These are phyloP conservation scores for Mycena kentingensis DNA, from an alignment of 768 basidiomycete genomes.

Conservation along the genomic window DNA sequence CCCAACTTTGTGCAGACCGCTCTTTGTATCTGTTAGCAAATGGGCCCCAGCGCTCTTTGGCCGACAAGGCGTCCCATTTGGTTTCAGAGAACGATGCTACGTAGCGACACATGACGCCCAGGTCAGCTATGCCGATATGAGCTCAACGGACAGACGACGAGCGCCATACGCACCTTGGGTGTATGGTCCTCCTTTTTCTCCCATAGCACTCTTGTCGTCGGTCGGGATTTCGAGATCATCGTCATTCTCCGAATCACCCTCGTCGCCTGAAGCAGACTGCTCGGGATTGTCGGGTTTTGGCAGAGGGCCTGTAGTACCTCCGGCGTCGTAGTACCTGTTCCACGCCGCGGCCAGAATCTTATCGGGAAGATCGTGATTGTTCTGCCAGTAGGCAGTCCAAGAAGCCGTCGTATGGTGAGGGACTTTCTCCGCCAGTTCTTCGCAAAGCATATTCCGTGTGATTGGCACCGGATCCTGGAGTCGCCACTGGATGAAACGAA, in stretches of 20 bases:
- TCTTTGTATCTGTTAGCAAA: conserved; percentile 40
- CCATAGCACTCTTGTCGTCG: conserved; percentile 52
- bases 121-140: conserved; percentile 44
- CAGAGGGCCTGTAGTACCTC: conserved; percentile 33
- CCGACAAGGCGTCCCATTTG: conserved; percentile 44
- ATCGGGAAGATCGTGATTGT: conserved; percentile 65
- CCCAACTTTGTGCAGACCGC: conserved; percentile 6
- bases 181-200: conserved; percentile 48
- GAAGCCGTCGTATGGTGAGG: conserved; percentile 65
- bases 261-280: conserved; percentile 31
- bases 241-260: conserved; percentile 32
- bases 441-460: conserved; percentile 56
- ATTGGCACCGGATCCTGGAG: conserved; percentile 56
- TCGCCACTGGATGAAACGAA: conserved; percentile 66
- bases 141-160: background rate
- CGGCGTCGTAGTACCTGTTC: conserved; percentile 29
- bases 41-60: conserved; percentile 55
- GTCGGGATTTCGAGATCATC: conserved; percentile 37
- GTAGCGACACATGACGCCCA: conserved; percentile 60
- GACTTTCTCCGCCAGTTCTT: conserved; percentile 61
- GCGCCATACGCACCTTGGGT: conserved; percentile 33
- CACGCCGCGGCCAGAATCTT: conserved; percentile 55
- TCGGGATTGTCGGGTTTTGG: conserved; percentile 27
- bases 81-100: conserved; percentile 51
- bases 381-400: conserved; percentile 70